Evolutionary conservation across 1,284 basidiomycete genomes (phyloP).

Genomic region (Ustilago trichophora): DNA sequence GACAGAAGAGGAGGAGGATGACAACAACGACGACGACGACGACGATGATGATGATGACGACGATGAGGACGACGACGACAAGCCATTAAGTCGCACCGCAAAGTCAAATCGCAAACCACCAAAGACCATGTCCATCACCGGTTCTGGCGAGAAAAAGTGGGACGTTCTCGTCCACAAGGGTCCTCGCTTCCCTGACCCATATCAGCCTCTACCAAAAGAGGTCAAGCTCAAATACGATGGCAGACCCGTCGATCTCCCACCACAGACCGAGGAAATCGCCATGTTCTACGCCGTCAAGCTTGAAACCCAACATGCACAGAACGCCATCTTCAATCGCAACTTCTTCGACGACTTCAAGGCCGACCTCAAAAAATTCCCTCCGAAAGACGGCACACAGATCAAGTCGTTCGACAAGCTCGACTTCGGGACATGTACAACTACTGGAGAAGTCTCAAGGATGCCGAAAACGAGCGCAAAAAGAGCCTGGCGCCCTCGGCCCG

Average conservation of each 20-base stretch:
- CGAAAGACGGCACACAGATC: conserved; percentile 79
- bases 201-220: conserved; percentile 81
- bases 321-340: conserved; percentile 89
- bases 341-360: conserved; percentile 92
- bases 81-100: conserved; percentile 54
- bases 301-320: conserved; percentile 90
- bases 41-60: conserved; percentile 50
- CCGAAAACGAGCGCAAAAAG: conserved; percentile 92
- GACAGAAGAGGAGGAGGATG: conserved; percentile 40
- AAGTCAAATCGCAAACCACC: conserved; percentile 32
- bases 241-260: conserved; percentile 79
- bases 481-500: conserved; percentile 72
- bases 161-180: conserved; percentile 90
- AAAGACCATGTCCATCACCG: conserved; percentile 48
- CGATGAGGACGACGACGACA: conserved; percentile 70
- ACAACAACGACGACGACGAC: conserved; percentile 41
- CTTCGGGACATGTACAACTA: conserved; percentile 91
- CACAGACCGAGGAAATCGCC: conserved; percentile 93
- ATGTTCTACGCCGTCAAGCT: conserved; percentile 94
- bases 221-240: conserved; percentile 97
- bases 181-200: conserved; percentile 94
- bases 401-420: conserved; percentile 84
- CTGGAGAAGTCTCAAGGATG: conserved; percentile 74
- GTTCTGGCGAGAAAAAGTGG: conserved; percentile 74
- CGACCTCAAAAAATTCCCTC: conserved; percentile 82